phyloP scores from a whole-genome alignment of 2,329 filamentous ascomycete genomes.

The Xylaria sp. region DNA sequence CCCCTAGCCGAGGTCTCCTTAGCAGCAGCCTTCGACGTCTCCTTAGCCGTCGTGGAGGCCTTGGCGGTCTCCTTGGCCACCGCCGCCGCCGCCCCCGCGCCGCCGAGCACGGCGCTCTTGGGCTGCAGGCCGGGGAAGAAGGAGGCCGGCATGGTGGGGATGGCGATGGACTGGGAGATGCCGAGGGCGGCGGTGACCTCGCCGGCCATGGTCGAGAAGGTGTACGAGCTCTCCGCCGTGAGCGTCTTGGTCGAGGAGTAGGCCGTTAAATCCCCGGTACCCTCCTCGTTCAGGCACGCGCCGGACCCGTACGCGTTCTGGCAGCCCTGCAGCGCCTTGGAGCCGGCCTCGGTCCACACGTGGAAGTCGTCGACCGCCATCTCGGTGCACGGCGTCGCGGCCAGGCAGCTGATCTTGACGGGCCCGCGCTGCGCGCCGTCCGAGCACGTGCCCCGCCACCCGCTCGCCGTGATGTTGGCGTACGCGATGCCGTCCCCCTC shows the following conservation, averaged over 20 bases:
- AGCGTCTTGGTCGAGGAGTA: slow-evolving; percentile 25
- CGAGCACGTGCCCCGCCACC: slow-evolving; percentile 58
- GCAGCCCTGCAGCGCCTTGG: slow-evolving; percentile 47
- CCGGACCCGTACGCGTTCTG: slow-evolving; percentile 32
- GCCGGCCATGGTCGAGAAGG: slow-evolving; percentile 27
- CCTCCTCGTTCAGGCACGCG: slow-evolving; percentile 19
- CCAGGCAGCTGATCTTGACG: slow-evolving; percentile 55
- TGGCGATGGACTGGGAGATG: slow-evolving; percentile 20
- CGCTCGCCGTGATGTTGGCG: slow-evolving; percentile 54
- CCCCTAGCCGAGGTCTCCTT: too few species aligned
- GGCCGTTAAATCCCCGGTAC: slow-evolving; percentile 3
- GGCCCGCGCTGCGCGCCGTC: slow-evolving; percentile 55
- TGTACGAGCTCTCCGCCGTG: slow-evolving; percentile 17
- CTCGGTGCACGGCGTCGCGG: slow-evolving; percentile 54
- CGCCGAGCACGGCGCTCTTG: slow-evolving; percentile 17
- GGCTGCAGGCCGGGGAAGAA: slow-evolving; percentile 14
- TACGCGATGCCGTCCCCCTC: slow-evolving; percentile 55
- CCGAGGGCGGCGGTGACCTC: slow-evolving; percentile 24
- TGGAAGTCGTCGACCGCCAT: slow-evolving; percentile 53
- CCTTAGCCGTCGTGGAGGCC: not conserved
- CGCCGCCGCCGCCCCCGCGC: not conserved
- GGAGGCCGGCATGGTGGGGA: slow-evolving; percentile 22
- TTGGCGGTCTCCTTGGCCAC: not conserved
- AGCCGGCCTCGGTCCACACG: slow-evolving; percentile 55
- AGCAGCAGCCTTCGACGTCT: too few species aligned